A percentile compares a stretch with the other conserved stretches of the same genome.
phyloP scores from a whole-genome alignment of 2,329 filamentous ascomycete genomes.

The Laburnicola sp. region DNA sequence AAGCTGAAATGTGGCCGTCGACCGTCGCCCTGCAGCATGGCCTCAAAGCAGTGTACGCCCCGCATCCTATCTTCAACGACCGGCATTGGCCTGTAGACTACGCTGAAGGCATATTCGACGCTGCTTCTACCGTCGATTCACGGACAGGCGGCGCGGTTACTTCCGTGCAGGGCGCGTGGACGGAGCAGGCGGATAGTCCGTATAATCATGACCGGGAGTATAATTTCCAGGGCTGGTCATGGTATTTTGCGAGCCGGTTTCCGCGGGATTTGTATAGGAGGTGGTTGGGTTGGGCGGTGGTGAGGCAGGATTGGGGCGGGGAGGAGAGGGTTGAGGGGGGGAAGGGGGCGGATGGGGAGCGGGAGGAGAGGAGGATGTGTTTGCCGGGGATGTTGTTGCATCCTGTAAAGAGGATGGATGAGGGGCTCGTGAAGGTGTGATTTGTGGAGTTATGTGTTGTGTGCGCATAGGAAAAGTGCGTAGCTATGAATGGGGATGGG shows the following conservation, averaged over 20 bases:
- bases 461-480: no score
- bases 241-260: slow-evolving; percentile 90
- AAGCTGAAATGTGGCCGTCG: slow-evolving; percentile 95
- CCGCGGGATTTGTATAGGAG: slow-evolving; percentile 78
- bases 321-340: slow-evolving; percentile 63
- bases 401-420: slow-evolving; percentile 70
- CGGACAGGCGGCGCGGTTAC: slow-evolving; percentile 54
- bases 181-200: slow-evolving; percentile 46
- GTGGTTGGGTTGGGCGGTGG: slow-evolving; percentile 82
- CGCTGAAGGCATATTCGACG: slow-evolving; percentile 79
- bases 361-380: slow-evolving; percentile 77
- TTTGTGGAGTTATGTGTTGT: neutral
- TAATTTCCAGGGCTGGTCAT: slow-evolving; percentile 82
- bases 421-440: slow-evolving; percentile 25
- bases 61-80: slow-evolving; percentile 86
- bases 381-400: slow-evolving; percentile 86
- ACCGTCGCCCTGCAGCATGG: slow-evolving; percentile 88
- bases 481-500: no score
- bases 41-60: slow-evolving; percentile 87
- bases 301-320: slow-evolving; percentile 77
- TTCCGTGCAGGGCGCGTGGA: slow-evolving; percentile 60
- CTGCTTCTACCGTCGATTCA: slow-evolving; percentile 30
- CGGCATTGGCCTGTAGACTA: slow-evolving; percentile 81
- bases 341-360: slow-evolving; percentile 47
- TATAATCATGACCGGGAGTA: slow-evolving; percentile 73